Percentiles rank a stretch among this genome's conserved stretches.
phyloP scores from a whole-genome alignment of 129 eudicot species.

The Erigeron canadensis region DNA sequence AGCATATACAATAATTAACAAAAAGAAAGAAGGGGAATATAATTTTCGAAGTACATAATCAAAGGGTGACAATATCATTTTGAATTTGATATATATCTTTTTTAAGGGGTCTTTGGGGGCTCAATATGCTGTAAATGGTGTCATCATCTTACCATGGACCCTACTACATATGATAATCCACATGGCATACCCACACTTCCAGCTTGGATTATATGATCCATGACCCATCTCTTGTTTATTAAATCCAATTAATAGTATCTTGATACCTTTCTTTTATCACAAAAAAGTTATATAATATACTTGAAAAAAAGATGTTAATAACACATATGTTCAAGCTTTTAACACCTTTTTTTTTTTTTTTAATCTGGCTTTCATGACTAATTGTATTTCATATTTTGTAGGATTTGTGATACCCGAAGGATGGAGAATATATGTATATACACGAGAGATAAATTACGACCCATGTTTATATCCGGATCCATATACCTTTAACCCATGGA shows the following conservation, averaged over 20 bases:
- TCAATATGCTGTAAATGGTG: constrained; percentile 46
- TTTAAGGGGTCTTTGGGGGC: constrained; percentile 42
- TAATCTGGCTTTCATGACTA: background rate
- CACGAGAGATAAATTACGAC: constrained; percentile 83
- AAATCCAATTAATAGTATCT: constrained; percentile 35
- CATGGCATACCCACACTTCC: constrained; percentile 76
- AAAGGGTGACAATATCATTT: constrained; percentile 1
- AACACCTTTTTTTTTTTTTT: too few relatives aligned
- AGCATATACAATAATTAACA: background rate
- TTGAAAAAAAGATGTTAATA: background rate
- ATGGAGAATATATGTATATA: constrained; percentile 94
- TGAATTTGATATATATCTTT: constrained; percentile 9
- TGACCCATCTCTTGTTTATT: constrained; percentile 52
- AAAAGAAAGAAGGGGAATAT: constrained; percentile 8
- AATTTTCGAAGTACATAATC: background rate
- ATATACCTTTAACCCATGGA: constrained; percentile 78
- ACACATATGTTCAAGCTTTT: background rate
- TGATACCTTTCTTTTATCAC: constrained; percentile 1
- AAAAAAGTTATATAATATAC: background rate
- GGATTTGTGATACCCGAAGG: constrained; percentile 83
- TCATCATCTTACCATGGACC: constrained; percentile 54
- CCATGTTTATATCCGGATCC: constrained; percentile 81
- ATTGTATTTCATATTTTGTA: constrained; percentile 32
- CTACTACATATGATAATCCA: constrained; percentile 77
- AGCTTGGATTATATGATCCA: constrained; percentile 62